These are phyloP conservation scores for Solanum virginianum DNA, from an alignment of 257 asterid species.

Conservation along the genomic window DNA sequence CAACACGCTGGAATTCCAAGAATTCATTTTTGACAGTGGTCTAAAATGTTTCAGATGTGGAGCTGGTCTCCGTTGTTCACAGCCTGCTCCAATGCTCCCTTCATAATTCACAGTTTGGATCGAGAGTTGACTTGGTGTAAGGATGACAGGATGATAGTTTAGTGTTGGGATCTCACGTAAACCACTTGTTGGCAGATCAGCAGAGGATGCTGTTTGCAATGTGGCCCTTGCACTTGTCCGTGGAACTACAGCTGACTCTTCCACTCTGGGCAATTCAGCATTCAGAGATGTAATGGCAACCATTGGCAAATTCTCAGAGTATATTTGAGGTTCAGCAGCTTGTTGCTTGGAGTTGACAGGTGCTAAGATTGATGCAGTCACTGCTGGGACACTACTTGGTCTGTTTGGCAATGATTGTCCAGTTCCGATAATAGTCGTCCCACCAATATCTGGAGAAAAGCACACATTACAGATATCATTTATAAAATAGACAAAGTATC, in stretches of 20 bases:
- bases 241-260: background rate
- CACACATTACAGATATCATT: slow-evolving; percentile 3
- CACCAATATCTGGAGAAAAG: background rate
- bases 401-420: background rate
- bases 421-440: background rate
- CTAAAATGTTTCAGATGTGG: slow-evolving; percentile 29
- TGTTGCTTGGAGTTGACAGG: background rate
- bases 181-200: background rate
- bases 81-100: background rate
- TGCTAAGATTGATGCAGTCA: background rate
- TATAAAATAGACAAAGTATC: slow-evolving; percentile 9
- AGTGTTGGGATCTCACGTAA: background rate
- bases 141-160: background rate
- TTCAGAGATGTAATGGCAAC: background rate
- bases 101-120: background rate
- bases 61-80: slow-evolving; percentile 25
- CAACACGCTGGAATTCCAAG: background rate
- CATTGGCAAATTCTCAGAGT: background rate
- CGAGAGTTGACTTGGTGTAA: background rate
- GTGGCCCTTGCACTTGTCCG: background rate
- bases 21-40: background rate
- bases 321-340: background rate
- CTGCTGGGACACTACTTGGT: background rate
- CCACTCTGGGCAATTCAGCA: background rate
- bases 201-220: background rate